phyloP scores from a whole-genome alignment of 2,329 filamentous ascomycete species.

The Sclerotinia trifoliorum region DNA sequence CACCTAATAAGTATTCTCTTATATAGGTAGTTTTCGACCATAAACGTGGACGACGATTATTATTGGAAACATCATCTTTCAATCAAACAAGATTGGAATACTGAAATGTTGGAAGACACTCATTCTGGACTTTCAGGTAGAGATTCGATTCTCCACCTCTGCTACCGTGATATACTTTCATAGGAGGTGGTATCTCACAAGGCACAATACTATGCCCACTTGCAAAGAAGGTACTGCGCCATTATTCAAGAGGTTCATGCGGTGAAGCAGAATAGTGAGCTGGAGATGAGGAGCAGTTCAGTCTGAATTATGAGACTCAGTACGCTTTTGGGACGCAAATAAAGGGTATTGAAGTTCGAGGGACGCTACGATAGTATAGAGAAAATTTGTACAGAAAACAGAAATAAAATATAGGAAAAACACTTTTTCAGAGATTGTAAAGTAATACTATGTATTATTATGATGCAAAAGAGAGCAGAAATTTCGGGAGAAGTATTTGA shows the following conservation, averaged over 20 bases:
- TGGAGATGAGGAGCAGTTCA: slow-evolving; percentile 48
- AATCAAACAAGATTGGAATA: slow-evolving; percentile 1
- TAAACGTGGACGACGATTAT: neutral
- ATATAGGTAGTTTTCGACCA: neutral
- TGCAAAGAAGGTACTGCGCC: slow-evolving; percentile 52
- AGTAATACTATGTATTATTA: neutral
- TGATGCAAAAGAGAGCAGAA: neutral
- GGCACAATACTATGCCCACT: slow-evolving; percentile 50
- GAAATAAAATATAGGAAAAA: neutral
- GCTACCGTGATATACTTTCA: slow-evolving; percentile 51
- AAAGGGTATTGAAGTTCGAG: slow-evolving; percentile 1
- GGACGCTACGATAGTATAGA: neutral
- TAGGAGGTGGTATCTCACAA: slow-evolving; percentile 48
- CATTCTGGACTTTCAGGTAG: slow-evolving; percentile 50
- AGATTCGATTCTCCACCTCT: slow-evolving; percentile 39
- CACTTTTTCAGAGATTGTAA: neutral
- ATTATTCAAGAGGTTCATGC: slow-evolving; percentile 49
- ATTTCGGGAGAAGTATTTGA: neutral
- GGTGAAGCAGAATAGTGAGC: slow-evolving; percentile 51
- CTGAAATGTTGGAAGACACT: slow-evolving; percentile 51
- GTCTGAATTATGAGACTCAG: neutral
- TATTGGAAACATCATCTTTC: too few relatives aligned
- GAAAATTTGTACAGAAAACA: neutral
- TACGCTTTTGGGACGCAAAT: too few relatives aligned
- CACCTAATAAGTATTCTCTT: neutral